Conservation (phyloP, 139 green algal species). For the Chlamydomonas eustigma region DNA sequence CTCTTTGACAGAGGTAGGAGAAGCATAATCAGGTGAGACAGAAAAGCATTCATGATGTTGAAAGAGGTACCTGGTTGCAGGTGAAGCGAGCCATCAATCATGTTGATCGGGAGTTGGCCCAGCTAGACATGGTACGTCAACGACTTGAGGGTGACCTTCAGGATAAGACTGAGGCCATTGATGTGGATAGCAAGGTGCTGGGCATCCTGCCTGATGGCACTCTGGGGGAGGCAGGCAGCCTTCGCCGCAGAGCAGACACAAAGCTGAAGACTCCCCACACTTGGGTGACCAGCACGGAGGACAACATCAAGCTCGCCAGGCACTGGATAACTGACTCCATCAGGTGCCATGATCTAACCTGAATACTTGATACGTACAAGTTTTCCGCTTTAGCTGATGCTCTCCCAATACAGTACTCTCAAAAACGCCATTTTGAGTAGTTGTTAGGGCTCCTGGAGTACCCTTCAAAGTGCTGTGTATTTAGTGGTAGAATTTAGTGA, state of each 20-base stretch:
- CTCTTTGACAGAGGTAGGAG: too few relatives aligned
- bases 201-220: constrained; percentile 14
- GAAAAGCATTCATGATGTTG: too few relatives aligned
- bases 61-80: too few relatives aligned
- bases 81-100: constrained; percentile 30
- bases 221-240: background rate
- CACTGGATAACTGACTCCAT: constrained; percentile 33
- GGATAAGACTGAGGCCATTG: constrained; percentile 28
- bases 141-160: constrained; percentile 35
- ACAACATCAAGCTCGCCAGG: constrained; percentile 33
- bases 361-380: too few relatives aligned
- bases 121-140: constrained; percentile 25
- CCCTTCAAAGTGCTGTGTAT: too few relatives aligned
- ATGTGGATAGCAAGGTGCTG: constrained; percentile 34
- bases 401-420: too few relatives aligned
- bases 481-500: too few relatives aligned
- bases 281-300: constrained; percentile 32
- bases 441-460: too few relatives aligned
- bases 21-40: too few relatives aligned
- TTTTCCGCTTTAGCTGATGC: too few relatives aligned
- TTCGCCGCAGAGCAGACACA: constrained; percentile 12
- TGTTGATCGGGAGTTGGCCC: constrained; percentile 29
- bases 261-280: constrained; percentile 33
- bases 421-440: too few relatives aligned
- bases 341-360: too few relatives aligned